phyloP scores from a whole-genome alignment of 768 basidiomycete genomes.

The Daedaleopsis sinensis region DNA sequence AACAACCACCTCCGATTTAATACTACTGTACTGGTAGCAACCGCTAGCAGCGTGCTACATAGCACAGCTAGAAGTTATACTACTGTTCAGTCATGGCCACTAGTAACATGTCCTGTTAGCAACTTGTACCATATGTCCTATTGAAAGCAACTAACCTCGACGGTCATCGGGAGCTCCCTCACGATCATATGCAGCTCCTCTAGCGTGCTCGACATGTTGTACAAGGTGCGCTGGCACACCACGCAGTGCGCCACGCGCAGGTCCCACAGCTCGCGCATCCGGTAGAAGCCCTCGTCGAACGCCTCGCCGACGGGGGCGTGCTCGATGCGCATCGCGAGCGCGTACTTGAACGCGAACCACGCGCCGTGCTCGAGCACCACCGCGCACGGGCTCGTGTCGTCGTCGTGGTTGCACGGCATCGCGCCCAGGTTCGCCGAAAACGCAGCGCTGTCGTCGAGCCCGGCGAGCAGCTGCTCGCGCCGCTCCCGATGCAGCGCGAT shows the following conservation, averaged over 20 bases:
- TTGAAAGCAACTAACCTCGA: slow-evolving; percentile 17
- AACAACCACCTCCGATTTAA: too few species aligned
- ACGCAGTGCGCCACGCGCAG: slow-evolving; percentile 15
- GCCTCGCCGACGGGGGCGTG: slow-evolving; percentile 13
- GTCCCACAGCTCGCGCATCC: slow-evolving; percentile 11
- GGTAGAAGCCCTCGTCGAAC: slow-evolving; percentile 9
- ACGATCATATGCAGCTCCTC: slow-evolving; percentile 18
- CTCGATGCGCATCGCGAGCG: slow-evolving; percentile 16
- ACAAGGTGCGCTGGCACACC: slow-evolving; percentile 21
- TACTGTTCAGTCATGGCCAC: too few species aligned
- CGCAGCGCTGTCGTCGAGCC: slow-evolving; percentile 37
- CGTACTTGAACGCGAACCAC: slow-evolving; percentile 25
- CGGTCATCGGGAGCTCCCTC: slow-evolving; percentile 17
- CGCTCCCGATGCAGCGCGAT: slow-evolving; percentile 45
- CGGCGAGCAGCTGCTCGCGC: slow-evolving; percentile 39
- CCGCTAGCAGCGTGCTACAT: too few species aligned
- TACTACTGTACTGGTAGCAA: too few species aligned
- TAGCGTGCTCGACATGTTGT: slow-evolving; percentile 20
- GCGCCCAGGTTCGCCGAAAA: slow-evolving; percentile 36
- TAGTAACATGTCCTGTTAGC: too few species aligned
- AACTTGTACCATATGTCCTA: too few species aligned
- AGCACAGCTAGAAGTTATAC: too few species aligned
- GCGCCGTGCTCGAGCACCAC: slow-evolving; percentile 15
- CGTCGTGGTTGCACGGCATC: slow-evolving; percentile 7
- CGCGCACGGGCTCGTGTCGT: slow-evolving; percentile 8